Base-by-base conservation (phyloP, 352 stramenopile species). In the Phytophthora citricola region DNA sequence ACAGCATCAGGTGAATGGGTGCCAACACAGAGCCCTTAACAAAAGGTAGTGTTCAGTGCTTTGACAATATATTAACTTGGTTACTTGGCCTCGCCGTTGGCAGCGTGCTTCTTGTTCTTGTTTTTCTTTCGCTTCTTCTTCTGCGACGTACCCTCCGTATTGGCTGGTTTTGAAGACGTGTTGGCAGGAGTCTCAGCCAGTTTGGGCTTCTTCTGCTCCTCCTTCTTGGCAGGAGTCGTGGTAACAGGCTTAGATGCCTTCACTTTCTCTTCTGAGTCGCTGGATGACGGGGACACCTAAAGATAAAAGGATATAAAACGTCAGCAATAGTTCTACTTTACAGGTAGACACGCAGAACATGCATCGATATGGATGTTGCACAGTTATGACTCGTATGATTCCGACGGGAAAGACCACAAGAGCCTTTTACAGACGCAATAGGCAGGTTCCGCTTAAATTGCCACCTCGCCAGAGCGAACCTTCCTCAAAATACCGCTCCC, bases 361-460 rank as follows among this genome's bases (percentile, higher is more conserved):
- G 69, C 31, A 76, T 46, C n/a, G 36, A 62, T 41, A 71, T 71
- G 61, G 40, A 90, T 95, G 87, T 95, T 90, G 83, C 87, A 91
- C 81, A 91, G 87, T 93, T 95, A 95, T 95, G 87, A 95, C 87
- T 95, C 87, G 87, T 95, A 95, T 95, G 87, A 93, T 89, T 94
- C 85, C 86, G 86, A 94, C 82, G 29, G 84, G 75, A 85, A 73
- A 89, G 79, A 81, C 79, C 57, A 76, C 58, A 73, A 85, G 66
- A 83, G 78, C 78, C 78, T 87, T 86, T 87, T 90, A 85, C 70
- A 69, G 57, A 38, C 61, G 72, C 66, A 83, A 83, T 60, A 83
- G 61, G 52, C 60, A 78, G 48, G 14, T 20, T 27, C 52, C 27
- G 56, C 66, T 75, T 69, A 53, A 73, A 48, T 53, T 75, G 66